A percentile compares a stretch with the other conserved stretches of the same genome.
phyloP scores from a whole-genome alignment of 1,284 basidiomycete species.

The Cryptococcus sp. region DNA sequence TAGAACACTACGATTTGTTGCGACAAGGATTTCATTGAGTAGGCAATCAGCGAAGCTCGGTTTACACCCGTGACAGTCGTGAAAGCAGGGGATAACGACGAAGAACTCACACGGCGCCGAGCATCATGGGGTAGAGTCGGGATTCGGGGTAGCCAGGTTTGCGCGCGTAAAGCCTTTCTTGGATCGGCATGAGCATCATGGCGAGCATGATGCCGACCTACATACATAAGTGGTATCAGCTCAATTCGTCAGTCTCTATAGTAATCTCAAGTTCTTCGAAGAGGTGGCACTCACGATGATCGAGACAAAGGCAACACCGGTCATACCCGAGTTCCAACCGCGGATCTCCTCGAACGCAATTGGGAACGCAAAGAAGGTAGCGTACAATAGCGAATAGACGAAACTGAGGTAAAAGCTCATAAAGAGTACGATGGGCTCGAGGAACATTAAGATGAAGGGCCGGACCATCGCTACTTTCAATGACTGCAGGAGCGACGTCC shows the following conservation, averaged over 20 bases:
- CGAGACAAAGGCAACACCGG: slow-evolving; percentile 49
- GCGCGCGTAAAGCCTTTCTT: slow-evolving; percentile 42
- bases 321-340: slow-evolving; percentile 48
- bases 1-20: slow-evolving; percentile 30
- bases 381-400: slow-evolving; percentile 53
- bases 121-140: slow-evolving; percentile 42
- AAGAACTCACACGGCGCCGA: slow-evolving; percentile 27
- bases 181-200: slow-evolving; percentile 35
- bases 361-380: slow-evolving; percentile 50
- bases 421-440: slow-evolving; percentile 54
- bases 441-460: slow-evolving; percentile 53
- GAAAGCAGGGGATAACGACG: neutral
- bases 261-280: too few species aligned
- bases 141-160: slow-evolving; percentile 30
- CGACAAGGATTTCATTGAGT: neutral
- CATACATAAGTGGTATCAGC: neutral
- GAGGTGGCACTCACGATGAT: slow-evolving; percentile 36
- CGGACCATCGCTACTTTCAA: slow-evolving; percentile 50
- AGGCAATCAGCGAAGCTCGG: neutral
- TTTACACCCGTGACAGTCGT: neutral
- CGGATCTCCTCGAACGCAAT: slow-evolving; percentile 49
- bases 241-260: neutral
- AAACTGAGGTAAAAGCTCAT: slow-evolving; percentile 56
- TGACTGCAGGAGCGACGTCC: slow-evolving; percentile 18
- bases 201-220: slow-evolving; percentile 43